Evolutionary conservation across 1,284 basidiomycete species (phyloP), one percentile per base, ranked within the genome.

Genomic region (Ganoderma resinaceum): DNA sequence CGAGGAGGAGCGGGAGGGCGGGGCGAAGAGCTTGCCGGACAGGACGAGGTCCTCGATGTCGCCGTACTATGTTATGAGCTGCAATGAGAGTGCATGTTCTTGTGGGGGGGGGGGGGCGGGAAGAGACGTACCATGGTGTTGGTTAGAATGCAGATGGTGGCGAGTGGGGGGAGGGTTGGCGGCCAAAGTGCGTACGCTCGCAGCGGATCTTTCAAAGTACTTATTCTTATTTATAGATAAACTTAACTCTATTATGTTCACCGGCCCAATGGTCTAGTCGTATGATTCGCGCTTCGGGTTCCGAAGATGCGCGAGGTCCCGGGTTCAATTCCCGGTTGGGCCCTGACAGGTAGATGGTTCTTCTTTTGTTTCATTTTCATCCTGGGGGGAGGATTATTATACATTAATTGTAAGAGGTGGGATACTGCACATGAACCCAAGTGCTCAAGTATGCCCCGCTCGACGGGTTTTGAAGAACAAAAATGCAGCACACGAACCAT

Each of bases 1-100:
- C 0, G 87, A 87, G 29, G 79, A 78, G 2, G 83, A 80, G 43
- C 81, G 79, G 1, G 80, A 78, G 16, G 74, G 69, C 1, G 84
- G 83, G 64, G 86, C 86, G 80, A 95, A 94, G 59, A 95, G 84
- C 72, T 89, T 87, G 55, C 93, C 93, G 9, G 93, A 94, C 62
- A 94, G 88, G 29, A 94, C 88, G 31, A 93, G 85, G 65, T 91
- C 87, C 80, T 95, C 93, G 63, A 94, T 78, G 65, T 79, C 73
- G 59, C 76, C 77, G 62, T 76, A 73, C 77, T 78, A n/a, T n/a
- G n/a, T n/a, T n/a, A n/a, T n/a, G n/a, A n/a, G n/a, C n/a, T 40
- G 29, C 57, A 20, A 31, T 23, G 16, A n/a, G n/a, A 11, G 46
- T 23, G 42, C 18, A 35, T 66, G 37, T 33, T 55, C 29, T 11